A percentile compares a stretch with the other conserved stretches of the same genome.
These are phyloP conservation scores for Sugiyamaella smithiae DNA, from an alignment of 805 yeast species.

Conservation along the genomic window DNA sequence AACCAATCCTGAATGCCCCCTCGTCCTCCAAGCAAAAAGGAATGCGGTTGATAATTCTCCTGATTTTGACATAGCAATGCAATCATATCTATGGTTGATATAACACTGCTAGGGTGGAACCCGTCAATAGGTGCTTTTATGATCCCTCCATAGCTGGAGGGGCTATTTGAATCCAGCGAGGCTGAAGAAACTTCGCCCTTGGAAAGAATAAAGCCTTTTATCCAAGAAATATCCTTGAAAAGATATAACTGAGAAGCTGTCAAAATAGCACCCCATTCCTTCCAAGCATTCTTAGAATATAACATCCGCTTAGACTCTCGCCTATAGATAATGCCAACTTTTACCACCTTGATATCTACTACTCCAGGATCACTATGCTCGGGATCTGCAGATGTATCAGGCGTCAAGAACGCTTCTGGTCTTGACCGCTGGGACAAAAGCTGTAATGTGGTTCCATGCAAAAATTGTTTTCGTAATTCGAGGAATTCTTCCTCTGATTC, in stretches of 20 bases:
- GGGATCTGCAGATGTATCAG: slow-evolving; percentile 28
- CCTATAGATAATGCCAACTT: slow-evolving; percentile 37
- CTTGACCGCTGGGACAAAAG: slow-evolving; percentile 38
- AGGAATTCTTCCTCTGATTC: slow-evolving; percentile 26
- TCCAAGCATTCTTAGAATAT: slow-evolving; percentile 34
- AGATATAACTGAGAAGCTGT: slow-evolving; percentile 42
- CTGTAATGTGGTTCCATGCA: slow-evolving; percentile 35
- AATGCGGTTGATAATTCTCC: slow-evolving; percentile 20
- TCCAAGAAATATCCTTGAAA: slow-evolving; percentile 40
- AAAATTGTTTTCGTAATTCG: slow-evolving; percentile 28
- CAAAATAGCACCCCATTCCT: slow-evolving; percentile 42
- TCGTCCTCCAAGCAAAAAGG: slow-evolving; percentile 33
- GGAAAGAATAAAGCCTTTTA: slow-evolving; percentile 19
- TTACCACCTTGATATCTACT: slow-evolving; percentile 38
- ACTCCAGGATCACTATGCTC: slow-evolving; percentile 35
- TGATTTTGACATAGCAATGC: slow-evolving; percentile 32
- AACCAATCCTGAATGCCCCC: slow-evolving; percentile 36
- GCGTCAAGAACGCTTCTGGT: slow-evolving; percentile 34
- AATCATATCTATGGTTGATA: slow-evolving; percentile 40
- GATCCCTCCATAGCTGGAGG: slow-evolving; percentile 7
- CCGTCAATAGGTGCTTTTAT: slow-evolving; percentile 37
- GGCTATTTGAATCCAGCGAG: not conserved
- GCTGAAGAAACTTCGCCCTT: not conserved
- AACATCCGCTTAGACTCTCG: slow-evolving; percentile 35
- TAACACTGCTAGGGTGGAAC: slow-evolving; percentile 37